Base-by-base conservation (phyloP, 1,284 basidiomycete species). In the Phellinidium pouzarii region DNA sequence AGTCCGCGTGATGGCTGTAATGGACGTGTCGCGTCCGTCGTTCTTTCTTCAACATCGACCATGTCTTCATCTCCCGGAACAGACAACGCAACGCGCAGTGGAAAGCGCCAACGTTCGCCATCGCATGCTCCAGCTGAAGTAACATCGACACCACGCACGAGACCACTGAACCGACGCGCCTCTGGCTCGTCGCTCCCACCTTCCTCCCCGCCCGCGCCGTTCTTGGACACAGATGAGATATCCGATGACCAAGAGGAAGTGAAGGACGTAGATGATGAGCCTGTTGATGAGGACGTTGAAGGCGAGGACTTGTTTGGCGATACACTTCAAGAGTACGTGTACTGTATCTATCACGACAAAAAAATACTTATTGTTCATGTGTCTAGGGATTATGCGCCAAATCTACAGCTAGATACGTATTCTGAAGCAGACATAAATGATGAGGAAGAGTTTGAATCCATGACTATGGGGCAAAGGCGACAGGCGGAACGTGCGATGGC, bases 221-320 rank as follows among this genome's bases (percentile, higher is more conserved):
- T 94, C 65, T 89, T 87, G 2, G 93, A 94, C 61, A 90, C 90
- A 11, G 91, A 91, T 44, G 91, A 93, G 40, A 85, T 84, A 50
- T 31, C 84, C 23, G 83, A 86, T 55, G 88, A 91, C 56, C 77
- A 84, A 20, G 86, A 93, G 54, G 83, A 78, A 0, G 74, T 90
- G n/a, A 73, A 63, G 53, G 85, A 87, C 60, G 71, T 84, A 19
- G 82, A 84, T 36, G 85, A 82, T 57, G 78, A 76, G 8, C 71
- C 79, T n/a, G 80, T 80, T 4, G 91, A 86, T 6, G 81, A 82
- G 36, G 87, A 87, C 4, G 91, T 81, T 19, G 91, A 94, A 22
- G 93, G 91, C 31, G 94, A 96, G 67, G 94, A 99, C 71, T 80
- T 99, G 23, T 98, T 95, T 69, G 91, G 80, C 42, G 86, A 95